Evolutionary conservation across 768 basidiomycete genomes (phyloP).

Genomic region (Phlebiopsis flavidoalba): DNA sequence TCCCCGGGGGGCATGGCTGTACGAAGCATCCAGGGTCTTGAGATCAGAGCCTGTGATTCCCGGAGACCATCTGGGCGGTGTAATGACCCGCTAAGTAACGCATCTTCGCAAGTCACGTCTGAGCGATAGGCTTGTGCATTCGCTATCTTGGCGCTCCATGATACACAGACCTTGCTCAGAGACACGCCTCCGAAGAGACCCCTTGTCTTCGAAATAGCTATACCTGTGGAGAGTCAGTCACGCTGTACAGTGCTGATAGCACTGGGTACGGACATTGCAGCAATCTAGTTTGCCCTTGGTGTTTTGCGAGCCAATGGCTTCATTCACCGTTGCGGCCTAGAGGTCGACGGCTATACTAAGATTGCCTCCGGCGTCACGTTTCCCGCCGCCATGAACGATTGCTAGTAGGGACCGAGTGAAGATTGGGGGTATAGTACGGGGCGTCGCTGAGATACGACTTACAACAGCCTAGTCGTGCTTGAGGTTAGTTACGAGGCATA

Average conservation of each 20-base stretch:
- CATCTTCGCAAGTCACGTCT: slow-evolving; percentile 68
- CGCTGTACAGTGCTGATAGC: background rate
- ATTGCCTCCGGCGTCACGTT: slow-evolving; percentile 85
- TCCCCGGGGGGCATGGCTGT: slow-evolving; percentile 68
- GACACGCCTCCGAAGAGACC: slow-evolving; percentile 93
- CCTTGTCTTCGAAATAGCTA: slow-evolving; percentile 85
- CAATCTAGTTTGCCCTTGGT: slow-evolving; percentile 81
- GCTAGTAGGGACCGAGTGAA: slow-evolving; percentile 30
- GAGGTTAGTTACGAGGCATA: background rate
- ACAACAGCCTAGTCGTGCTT: slow-evolving; percentile 37
- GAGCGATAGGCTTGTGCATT: slow-evolving; percentile 77
- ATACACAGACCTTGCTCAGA: slow-evolving; percentile 83
- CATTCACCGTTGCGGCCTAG: slow-evolving; percentile 95
- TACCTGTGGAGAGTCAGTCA: slow-evolving; percentile 45
- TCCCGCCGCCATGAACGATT: slow-evolving; percentile 92
- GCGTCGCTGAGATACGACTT: slow-evolving; percentile 26
- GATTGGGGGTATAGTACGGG: background rate
- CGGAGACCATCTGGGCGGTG: slow-evolving; percentile 80
- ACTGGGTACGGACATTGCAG: slow-evolving; percentile 66
- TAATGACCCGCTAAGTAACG: slow-evolving; percentile 78
- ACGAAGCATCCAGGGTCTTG: slow-evolving; percentile 64
- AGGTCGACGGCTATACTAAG: slow-evolving; percentile 84
- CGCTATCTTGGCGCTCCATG: slow-evolving; percentile 89
- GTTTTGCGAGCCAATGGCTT: slow-evolving; percentile 80
- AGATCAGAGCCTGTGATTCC: slow-evolving; percentile 68